A percentile compares a stretch with the other conserved stretches of the same genome.
phyloP scores from a whole-genome alignment of 345 rosid genomes.

The Iberis pinnata region DNA sequence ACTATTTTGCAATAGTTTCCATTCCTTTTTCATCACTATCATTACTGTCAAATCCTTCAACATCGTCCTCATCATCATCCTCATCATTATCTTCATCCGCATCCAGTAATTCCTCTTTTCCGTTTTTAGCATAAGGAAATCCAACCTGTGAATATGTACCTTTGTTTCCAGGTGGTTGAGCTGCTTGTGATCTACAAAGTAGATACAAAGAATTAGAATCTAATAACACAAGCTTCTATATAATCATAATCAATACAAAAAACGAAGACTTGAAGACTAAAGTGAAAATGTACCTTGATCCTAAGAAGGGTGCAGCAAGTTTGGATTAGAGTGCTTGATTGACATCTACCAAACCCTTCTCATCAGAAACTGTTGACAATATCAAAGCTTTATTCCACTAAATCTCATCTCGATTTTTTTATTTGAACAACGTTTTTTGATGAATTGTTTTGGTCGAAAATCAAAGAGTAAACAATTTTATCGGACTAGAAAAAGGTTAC shows the following conservation, averaged over 20 bases:
- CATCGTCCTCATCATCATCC: constrained; percentile 74
- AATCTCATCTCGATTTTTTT: background rate
- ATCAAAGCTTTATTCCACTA: constrained; percentile 30
- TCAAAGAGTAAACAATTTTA: constrained; percentile 17
- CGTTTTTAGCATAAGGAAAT: constrained; percentile 72
- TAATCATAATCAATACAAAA: background rate
- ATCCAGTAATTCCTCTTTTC: constrained; percentile 47
- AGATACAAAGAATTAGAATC: background rate
- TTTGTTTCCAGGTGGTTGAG: constrained; percentile 57
- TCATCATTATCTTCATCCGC: constrained; percentile 57
- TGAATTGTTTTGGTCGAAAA: constrained; percentile 19
- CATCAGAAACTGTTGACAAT: constrained; percentile 66
- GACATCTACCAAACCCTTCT: constrained; percentile 78
- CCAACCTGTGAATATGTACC: constrained; percentile 92
- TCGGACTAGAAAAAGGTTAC: constrained; percentile 68
- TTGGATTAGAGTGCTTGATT: constrained; percentile 78
- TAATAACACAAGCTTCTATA: background rate
- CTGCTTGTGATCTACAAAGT: constrained; percentile 45
- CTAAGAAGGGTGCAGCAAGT: constrained; percentile 45
- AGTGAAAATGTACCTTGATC: constrained; percentile 39
- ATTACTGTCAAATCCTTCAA: constrained; percentile 85
- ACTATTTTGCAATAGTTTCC: constrained; percentile 86
- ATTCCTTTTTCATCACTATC: constrained; percentile 92
- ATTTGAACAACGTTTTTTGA: constrained; percentile 13
- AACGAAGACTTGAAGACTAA: background rate